Conservation (phyloP, 192 early-diverging fungal genomes). For the Rhizoclosmatium sp. region DNA sequence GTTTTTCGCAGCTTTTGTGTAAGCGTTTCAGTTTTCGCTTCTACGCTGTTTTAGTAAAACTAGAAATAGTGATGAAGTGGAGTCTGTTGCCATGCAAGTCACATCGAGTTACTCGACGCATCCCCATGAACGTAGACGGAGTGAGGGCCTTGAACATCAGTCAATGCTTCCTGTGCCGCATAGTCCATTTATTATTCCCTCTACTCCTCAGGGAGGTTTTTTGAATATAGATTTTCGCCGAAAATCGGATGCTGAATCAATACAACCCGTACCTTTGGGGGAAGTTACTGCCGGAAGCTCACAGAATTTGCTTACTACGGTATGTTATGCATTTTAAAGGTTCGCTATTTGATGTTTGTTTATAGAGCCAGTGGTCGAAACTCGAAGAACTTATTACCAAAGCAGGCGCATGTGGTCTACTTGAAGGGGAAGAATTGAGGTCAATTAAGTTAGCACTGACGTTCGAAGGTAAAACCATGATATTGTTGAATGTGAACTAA, state of each 20-base stretch:
- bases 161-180: too few relatives aligned
- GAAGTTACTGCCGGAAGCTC: not conserved
- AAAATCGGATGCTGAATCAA: too few relatives aligned
- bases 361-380: not conserved
- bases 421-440: not conserved
- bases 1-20: conserved; percentile 29
- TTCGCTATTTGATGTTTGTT: not conserved
- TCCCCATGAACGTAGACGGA: too few relatives aligned
- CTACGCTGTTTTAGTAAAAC: too few relatives aligned
- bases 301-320: not conserved
- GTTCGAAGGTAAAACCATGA: not conserved
- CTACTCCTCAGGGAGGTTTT: too few relatives aligned
- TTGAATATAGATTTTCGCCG: too few relatives aligned
- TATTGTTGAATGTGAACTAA: not conserved
- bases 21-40: not conserved
- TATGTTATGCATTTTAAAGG: not conserved
- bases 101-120: too few relatives aligned
- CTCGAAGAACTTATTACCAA: conserved; percentile 10
- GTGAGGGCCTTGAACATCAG: too few relatives aligned
- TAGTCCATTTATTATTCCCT: too few relatives aligned
- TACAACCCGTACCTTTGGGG: not conserved
- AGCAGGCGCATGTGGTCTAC: not conserved
- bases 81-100: too few relatives aligned
- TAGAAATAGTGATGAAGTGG: too few relatives aligned
- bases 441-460: not conserved